phyloP scores from a whole-genome alignment of 306 rosid genomes.

The Prunus dulcis region DNA sequence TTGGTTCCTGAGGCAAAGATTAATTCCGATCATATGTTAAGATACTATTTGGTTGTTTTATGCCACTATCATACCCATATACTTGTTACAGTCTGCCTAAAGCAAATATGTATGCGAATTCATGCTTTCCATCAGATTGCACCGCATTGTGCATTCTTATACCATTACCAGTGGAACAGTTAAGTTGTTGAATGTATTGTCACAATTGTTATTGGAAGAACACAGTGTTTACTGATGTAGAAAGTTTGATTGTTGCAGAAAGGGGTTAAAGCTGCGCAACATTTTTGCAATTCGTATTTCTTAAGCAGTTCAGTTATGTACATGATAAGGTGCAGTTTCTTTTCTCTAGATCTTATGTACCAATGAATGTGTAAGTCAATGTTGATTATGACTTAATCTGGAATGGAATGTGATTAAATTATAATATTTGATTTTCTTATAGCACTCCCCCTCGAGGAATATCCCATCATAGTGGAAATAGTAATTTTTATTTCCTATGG shows the following conservation, averaged over 20 bases:
- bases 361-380: neutral
- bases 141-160: neutral
- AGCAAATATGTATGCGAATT: neutral
- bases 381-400: neutral
- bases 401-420: neutral
- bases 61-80: neutral
- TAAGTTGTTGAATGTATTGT: neutral
- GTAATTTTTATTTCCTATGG: no score
- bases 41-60: neutral
- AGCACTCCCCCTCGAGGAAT: neutral
- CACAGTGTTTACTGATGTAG: slow-evolving; percentile 6
- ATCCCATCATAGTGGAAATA: neutral
- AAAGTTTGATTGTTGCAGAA: slow-evolving; percentile 47
- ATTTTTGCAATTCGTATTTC: slow-evolving; percentile 75
- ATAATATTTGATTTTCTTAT: neutral
- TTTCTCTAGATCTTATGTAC: neutral
- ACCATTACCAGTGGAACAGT: neutral
- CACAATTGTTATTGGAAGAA: neutral
- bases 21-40: neutral
- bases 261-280: slow-evolving; percentile 79
- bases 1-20: neutral
- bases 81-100: neutral
- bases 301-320: slow-evolving; percentile 85
- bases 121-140: neutral
- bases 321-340: slow-evolving; percentile 69